These are phyloP conservation scores for Beauveria scarabaeidicola DNA, from an alignment of 2,329 filamentous ascomycete genomes.

Conservation along the genomic window DNA sequence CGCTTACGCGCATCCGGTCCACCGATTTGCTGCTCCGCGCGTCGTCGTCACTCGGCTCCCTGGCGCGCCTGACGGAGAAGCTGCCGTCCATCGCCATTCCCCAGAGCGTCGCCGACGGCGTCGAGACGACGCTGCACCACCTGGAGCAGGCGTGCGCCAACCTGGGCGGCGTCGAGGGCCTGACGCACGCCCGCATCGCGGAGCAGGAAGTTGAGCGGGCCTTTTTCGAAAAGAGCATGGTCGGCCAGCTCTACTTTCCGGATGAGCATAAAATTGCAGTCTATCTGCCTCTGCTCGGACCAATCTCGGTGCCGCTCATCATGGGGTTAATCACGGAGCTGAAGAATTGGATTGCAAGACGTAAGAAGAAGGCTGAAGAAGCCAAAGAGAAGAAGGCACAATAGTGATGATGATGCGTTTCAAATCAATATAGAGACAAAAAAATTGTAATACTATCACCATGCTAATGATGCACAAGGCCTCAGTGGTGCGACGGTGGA, in stretches of 20 bases:
- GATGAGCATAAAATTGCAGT: conserved; percentile 98
- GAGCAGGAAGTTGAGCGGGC: conserved; percentile 85
- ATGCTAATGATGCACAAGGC: no score
- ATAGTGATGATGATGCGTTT: conserved; percentile 13
- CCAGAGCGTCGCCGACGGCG: conserved; percentile 73
- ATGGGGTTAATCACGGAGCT: conserved; percentile 79
- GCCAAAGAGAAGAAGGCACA: conserved; percentile 30
- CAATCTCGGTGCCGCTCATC: conserved; percentile 79
- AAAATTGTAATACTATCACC: conserved; percentile 3
- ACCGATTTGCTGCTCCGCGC: conserved; percentile 80
- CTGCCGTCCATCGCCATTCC: conserved; percentile 90
- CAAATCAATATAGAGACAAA: not conserved
- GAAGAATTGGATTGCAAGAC: conserved; percentile 49
- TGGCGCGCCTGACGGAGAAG: conserved; percentile 76
- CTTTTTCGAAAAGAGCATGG: conserved; percentile 99
- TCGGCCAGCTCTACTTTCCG: conserved; percentile 95
- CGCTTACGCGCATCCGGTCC: conserved; percentile 75
- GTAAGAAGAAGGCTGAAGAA: conserved; percentile 34
- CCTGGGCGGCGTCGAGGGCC: conserved; percentile 56
- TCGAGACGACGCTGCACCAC: conserved; percentile 69
- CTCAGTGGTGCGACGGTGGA: not conserved
- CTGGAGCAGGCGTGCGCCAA: conserved; percentile 68
- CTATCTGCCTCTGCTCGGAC: conserved; percentile 83
- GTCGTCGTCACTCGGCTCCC: conserved; percentile 85
- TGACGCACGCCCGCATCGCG: conserved; percentile 74